These are phyloP conservation scores for Acacia acuminata DNA, from an alignment of 306 rosid species.

Conservation along the genomic window DNA sequence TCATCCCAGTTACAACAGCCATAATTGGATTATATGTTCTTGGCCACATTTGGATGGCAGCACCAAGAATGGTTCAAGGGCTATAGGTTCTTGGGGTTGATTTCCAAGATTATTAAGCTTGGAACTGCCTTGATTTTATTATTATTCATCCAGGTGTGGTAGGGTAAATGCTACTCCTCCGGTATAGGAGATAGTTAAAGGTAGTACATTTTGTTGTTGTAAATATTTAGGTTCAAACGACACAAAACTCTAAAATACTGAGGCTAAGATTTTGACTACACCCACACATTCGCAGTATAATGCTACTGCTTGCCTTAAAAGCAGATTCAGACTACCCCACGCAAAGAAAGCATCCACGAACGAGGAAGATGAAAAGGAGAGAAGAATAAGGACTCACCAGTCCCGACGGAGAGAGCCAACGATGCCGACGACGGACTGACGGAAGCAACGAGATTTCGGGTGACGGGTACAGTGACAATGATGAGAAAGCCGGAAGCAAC, in stretches of 20 bases:
- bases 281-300: neutral
- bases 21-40: slow-evolving; percentile 44
- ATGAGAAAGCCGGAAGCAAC: neutral
- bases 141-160: no score
- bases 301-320: neutral
- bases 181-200: no score
- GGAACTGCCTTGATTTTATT: no score
- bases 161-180: no score
- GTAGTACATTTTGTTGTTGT: no score
- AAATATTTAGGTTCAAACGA: neutral
- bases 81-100: slow-evolving; percentile 93
- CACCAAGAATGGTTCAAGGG: slow-evolving; percentile 78
- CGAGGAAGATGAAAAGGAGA: neutral
- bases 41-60: slow-evolving; percentile 77
- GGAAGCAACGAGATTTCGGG: neutral
- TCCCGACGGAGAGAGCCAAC: neutral
- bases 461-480: no score
- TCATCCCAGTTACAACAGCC: no score
- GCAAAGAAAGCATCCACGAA: neutral
- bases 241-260: neutral
- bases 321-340: neutral
- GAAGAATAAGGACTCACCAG: neutral
- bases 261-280: neutral
- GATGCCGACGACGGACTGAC: neutral
- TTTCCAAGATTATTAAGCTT: slow-evolving; percentile 59